A percentile compares a stretch with the other conserved stretches of the same genome.
Conservation (phyloP, 2,329 filamentous ascomycete genomes). For the Ceratocystis cubensis region DNA sequence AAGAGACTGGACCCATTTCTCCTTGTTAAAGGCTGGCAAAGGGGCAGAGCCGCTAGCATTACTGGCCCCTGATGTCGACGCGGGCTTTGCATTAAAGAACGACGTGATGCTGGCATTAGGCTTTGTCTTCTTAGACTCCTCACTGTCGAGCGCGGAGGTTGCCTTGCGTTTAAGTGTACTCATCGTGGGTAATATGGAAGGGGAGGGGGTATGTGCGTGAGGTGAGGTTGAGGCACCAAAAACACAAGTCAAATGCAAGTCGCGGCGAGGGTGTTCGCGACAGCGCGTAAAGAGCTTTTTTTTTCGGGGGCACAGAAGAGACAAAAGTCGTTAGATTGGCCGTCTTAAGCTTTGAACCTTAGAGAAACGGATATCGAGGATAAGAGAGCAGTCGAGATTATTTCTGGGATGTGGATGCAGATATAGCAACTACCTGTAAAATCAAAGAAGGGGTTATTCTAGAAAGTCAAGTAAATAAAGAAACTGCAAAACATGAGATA, state of each 20-base stretch:
- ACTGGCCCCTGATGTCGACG: slow-evolving; percentile 26
- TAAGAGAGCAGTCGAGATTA: not conserved
- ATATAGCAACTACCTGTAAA: not conserved
- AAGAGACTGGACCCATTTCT: slow-evolving; percentile 72
- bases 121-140: slow-evolving; percentile 57
- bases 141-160: slow-evolving; percentile 32
- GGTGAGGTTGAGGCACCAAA: not conserved
- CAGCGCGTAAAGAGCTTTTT: slow-evolving; percentile 12
- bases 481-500: not conserved
- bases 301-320: not conserved
- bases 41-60: slow-evolving; percentile 26
- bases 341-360: not conserved
- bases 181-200: slow-evolving; percentile 29
- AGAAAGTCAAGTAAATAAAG: not conserved
- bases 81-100: slow-evolving; percentile 68
- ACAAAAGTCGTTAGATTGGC: not conserved
- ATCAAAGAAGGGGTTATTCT: not conserved
- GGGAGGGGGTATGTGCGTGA: not conserved
- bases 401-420: not conserved
- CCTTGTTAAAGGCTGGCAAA: slow-evolving; percentile 50
- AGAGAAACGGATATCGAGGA: not conserved
- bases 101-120: slow-evolving; percentile 70
- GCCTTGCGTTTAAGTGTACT: slow-evolving; percentile 56
- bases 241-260: not conserved
- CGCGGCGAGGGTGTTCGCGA: slow-evolving; percentile 5